A percentile compares a stretch with the other conserved stretches of the same genome.
These are phyloP conservation scores for Combretum micranthum DNA, from an alignment of 345 rosid genomes.

Conservation along the genomic window DNA sequence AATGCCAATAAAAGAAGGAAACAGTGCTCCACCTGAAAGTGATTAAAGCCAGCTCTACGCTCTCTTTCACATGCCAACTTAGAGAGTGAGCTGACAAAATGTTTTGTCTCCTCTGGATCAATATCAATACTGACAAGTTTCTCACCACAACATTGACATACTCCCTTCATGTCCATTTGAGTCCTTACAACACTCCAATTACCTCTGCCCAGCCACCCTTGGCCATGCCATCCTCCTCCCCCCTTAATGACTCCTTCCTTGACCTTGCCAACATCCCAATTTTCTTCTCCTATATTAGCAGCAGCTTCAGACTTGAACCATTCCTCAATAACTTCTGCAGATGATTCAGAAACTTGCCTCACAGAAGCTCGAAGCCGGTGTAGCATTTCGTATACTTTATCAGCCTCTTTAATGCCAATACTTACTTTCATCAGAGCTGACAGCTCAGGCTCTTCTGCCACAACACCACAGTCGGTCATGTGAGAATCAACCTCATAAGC, in stretches of 20 bases:
- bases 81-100: conserved; percentile 59
- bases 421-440: conserved; percentile 72
- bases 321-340: conserved; percentile 42
- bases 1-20: neutral
- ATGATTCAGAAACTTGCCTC: conserved; percentile 63
- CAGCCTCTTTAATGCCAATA: conserved; percentile 32
- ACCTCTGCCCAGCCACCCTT: conserved; percentile 89
- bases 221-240: conserved; percentile 99
- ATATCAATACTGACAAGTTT: conserved; percentile 91
- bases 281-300: conserved; percentile 41
- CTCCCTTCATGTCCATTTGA: conserved; percentile 59
- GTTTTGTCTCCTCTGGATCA: conserved; percentile 74
- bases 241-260: conserved; percentile 54
- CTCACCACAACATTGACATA: conserved; percentile 63
- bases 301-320: conserved; percentile 74
- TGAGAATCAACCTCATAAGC: conserved; percentile 79
- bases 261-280: conserved; percentile 51
- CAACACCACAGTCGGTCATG: conserved; percentile 71
- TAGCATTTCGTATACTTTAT: conserved; percentile 68
- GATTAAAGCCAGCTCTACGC: conserved; percentile 44
- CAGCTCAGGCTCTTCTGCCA: conserved; percentile 80
- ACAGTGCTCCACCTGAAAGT: conserved; percentile 47
- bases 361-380: conserved; percentile 69
- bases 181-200: conserved; percentile 67
- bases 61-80: conserved; percentile 62